Evolutionary conservation across 192 early-diverging fungal species (phyloP).

Genomic region (Cladochytrium replicatum): DNA sequence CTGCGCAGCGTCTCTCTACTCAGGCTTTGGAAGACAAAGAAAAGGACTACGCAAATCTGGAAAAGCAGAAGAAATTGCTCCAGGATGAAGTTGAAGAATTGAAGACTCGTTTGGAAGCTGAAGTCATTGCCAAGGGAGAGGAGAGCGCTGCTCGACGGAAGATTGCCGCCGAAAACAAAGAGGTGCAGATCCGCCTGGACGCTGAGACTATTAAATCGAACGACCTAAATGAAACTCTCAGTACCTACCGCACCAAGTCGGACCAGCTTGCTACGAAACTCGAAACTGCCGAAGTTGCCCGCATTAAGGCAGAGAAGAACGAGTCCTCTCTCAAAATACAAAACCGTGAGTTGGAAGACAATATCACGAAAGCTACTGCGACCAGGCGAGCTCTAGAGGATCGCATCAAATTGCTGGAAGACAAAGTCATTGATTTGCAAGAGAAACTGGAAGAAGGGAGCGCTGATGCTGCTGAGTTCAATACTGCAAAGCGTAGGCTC

Average conservation of each 20-base stretch:
- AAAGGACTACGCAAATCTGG: slow-evolving; percentile 55
- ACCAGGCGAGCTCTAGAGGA: slow-evolving; percentile 59
- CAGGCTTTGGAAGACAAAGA: slow-evolving; percentile 75
- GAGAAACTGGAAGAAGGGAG: slow-evolving; percentile 67
- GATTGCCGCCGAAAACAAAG: slow-evolving; percentile 48
- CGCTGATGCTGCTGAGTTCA: slow-evolving; percentile 58
- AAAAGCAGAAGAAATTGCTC: slow-evolving; percentile 51
- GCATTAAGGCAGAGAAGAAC: slow-evolving; percentile 65
- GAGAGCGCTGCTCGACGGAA: slow-evolving; percentile 46
- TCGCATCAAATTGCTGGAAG: slow-evolving; percentile 49
- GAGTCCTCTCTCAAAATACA: slow-evolving; percentile 56
- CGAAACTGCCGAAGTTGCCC: slow-evolving; percentile 58
- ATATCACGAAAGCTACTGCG: slow-evolving; percentile 49
- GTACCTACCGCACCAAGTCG: slow-evolving; percentile 41
- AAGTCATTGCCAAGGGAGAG: slow-evolving; percentile 53
- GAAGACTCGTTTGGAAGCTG: slow-evolving; percentile 49
- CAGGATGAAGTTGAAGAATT: slow-evolving; percentile 54
- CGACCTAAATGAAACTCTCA: slow-evolving; percentile 45
- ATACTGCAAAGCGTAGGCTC: slow-evolving; percentile 58
- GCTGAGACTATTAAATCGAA: slow-evolving; percentile 50
- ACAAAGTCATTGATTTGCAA: slow-evolving; percentile 60
- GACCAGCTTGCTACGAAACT: slow-evolving; percentile 43
- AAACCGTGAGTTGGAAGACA: slow-evolving; percentile 58
- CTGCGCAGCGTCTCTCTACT: slow-evolving; percentile 60
- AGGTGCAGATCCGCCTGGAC: slow-evolving; percentile 48